Base-by-base conservation (phyloP, 2,329 filamentous ascomycete genomes). In the Neocucurbitaria cava region DNA sequence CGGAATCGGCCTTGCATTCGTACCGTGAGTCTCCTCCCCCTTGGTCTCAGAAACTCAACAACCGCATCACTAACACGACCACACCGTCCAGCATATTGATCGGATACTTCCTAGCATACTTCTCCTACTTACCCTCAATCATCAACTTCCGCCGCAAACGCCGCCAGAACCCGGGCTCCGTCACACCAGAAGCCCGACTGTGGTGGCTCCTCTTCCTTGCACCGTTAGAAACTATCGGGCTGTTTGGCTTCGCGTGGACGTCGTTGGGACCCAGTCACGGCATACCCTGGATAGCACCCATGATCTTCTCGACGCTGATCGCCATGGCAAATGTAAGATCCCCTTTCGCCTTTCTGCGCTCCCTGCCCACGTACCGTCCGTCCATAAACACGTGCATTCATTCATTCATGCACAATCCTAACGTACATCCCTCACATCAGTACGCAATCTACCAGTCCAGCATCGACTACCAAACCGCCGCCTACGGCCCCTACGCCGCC, bases 391-490 rank as follows among this genome's bases (percentile, higher is more conserved):
- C n/a, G n/a, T n/a, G n/a, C n/a, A n/a, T n/a, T n/a, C n/a, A n/a
- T n/a, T n/a, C n/a, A n/a, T n/a, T n/a, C n/a, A n/a, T n/a, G n/a
- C n/a, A n/a, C n/a, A n/a, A n/a, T n/a, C n/a, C n/a, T n/a, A n/a
- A n/a, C n/a, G n/a, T n/a, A n/a, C n/a, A n/a, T n/a, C n/a, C n/a
- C n/a, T n/a, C n/a, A n/a, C n/a, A n/a, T n/a, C n/a, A 68, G 64
- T 89, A 89, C 53, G 79, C 84, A 30, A 90, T 90, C 53, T 91
- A 91, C 76, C 89, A 90, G 85, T 87, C 88, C 1, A 90, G 88
- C 1, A 89, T 91, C 59, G 87, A 92, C 73, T 92, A 92, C 76
- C 90, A 91, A 84, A 84, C 90, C 13, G 87, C 86, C 46, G 86
- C 88, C 1, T 89, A 91, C 64, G 89, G 89, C 0, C 85, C 85